Evolutionary conservation across 1,284 basidiomycete species (phyloP).

Genomic region (Ceratobasidium sp.): DNA sequence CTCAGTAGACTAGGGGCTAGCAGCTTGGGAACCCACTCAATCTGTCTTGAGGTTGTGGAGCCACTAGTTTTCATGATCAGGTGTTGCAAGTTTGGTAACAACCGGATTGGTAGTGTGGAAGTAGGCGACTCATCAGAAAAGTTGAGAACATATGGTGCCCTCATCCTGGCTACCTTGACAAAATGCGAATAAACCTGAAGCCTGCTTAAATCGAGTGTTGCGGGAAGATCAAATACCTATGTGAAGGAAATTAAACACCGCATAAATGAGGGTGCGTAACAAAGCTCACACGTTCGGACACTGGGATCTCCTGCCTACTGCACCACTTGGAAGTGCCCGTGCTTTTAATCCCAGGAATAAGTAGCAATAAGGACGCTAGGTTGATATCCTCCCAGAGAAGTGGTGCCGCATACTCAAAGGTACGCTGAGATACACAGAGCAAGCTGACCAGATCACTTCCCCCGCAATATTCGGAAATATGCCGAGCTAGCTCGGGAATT

Average conservation of each 20-base stretch:
- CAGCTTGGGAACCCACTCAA: neutral
- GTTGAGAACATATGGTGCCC: neutral
- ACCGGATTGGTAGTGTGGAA: neutral
- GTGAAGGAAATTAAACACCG: neutral
- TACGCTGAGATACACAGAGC: neutral
- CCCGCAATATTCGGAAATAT: neutral
- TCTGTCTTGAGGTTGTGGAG: too few relatives aligned
- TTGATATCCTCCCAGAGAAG: conserved; percentile 5
- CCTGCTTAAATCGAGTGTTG: neutral
- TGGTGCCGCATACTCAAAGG: neutral
- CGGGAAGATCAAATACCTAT: neutral
- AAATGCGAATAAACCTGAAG: neutral
- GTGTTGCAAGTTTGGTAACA: conserved; percentile 10
- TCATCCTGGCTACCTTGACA: neutral
- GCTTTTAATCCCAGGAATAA: neutral
- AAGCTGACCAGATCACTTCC: neutral
- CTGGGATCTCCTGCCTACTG: neutral
- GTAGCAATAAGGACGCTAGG: neutral
- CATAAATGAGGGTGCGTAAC: too few relatives aligned
- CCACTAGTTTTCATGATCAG: neutral
- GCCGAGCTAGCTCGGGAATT: neutral
- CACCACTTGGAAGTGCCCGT: neutral
- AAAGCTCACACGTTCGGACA: neutral
- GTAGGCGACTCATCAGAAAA: neutral
- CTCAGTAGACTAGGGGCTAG: neutral